Evolutionary conservation across 2,329 filamentous ascomycete genomes (phyloP), one percentile per base, ranked within the genome.

Genomic region (Penicillium brevicompactum): DNA sequence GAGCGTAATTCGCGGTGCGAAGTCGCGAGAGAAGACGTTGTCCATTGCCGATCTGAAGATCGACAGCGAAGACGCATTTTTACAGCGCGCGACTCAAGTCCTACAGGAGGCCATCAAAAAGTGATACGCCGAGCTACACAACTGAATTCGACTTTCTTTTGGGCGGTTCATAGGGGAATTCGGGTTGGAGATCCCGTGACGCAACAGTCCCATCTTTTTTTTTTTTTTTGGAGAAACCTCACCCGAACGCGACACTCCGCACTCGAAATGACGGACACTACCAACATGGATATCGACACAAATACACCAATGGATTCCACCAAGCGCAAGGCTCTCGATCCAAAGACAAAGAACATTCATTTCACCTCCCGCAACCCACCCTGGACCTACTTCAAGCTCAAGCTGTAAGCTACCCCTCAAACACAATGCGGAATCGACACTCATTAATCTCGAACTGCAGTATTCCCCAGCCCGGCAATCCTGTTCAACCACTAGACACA

Each of bases 11-110:
- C 84, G 84, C 14, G 88, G 88, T 0, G 67, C 81, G 50, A 90
- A 86, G 69, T 86, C 83, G 18, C 79, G 82, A 53, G 83, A 87
- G 42, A 91, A 91, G 73, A 86, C 80, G 0, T 70, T 89, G 43
- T 63, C 69, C 46, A 62, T 75, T 14, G 56, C 59, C 38, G 62
- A 64, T 18, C 44, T 72, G 37, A 56, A 63, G 46, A 65, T 76
- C 63, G 71, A 70, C 0, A 70, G 74, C 43, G 69, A 72, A 49
- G 58, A 73, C 9, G 57, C 49, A 1, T 70, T 66, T 42, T 52
- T 75, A 2, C 61, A 61, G 21, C 46, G 55, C 40, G 57, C 60
- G 18, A 63, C 46, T 13, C 46, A 60, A 48, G 58, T 45, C 38
- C 45, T 70, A 2, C 40, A 64, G 14, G 56, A 64, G 14, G 67